Conservation (phyloP, 192 early-diverging fungal species). For the Podila verticillata region DNA sequence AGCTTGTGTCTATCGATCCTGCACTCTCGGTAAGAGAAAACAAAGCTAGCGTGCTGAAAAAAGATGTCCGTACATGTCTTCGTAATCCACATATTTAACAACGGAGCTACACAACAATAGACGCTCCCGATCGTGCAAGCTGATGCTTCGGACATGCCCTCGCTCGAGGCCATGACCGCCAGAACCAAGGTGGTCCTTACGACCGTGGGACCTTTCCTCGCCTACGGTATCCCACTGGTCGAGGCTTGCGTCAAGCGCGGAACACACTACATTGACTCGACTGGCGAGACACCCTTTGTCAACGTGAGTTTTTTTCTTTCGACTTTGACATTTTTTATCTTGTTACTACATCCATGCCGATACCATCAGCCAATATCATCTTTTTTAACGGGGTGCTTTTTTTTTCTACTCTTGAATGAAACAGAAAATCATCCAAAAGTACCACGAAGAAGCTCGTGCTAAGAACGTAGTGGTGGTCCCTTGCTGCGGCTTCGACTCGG, state of each 20-base stretch:
- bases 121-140: constrained; percentile 74
- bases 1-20: constrained; percentile 62
- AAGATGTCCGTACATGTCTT: no score
- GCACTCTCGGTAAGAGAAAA: constrained; percentile 53
- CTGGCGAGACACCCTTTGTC: constrained; percentile 75
- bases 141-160: constrained; percentile 66
- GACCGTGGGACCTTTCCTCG: constrained; percentile 82
- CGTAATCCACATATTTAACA: no score
- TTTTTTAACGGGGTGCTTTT: no score
- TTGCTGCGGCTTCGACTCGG: constrained; percentile 90
- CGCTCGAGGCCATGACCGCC: constrained; percentile 67
- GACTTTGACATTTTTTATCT: neutral
- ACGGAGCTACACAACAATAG: constrained; percentile 34
- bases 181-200: constrained; percentile 80
- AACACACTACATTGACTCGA: constrained; percentile 92
- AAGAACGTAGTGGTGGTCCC: constrained; percentile 81
- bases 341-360: neutral
- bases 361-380: no score
- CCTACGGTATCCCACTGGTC: constrained; percentile 78
- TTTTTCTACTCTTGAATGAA: constrained; percentile 52
- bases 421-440: constrained; percentile 69
- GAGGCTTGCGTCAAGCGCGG: constrained; percentile 70
- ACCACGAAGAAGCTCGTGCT: constrained; percentile 70
- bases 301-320: constrained; percentile 11
- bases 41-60: no score